These are phyloP conservation scores for Boeremia lycopersici DNA, from an alignment of 2,329 filamentous ascomycete genomes.

Conservation along the genomic window DNA sequence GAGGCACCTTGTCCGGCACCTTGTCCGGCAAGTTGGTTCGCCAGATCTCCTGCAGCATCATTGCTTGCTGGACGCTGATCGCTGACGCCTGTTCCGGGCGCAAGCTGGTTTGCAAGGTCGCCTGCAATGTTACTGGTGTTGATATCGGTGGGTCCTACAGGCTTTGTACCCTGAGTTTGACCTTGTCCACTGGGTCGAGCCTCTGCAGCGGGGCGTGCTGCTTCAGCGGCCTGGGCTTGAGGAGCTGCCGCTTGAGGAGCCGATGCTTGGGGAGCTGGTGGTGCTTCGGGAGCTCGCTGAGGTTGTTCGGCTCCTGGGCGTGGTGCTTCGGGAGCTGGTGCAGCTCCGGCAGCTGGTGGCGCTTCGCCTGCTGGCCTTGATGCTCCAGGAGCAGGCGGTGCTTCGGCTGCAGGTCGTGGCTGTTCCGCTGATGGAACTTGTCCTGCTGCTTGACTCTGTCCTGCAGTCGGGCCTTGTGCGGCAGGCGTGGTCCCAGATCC, in stretches of 20 bases:
- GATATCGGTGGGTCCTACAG: constrained; percentile 12
- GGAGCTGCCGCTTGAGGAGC: background rate
- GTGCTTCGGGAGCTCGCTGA: background rate
- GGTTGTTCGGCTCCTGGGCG: too few species aligned
- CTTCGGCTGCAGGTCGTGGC: too few species aligned
- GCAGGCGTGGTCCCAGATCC: constrained; percentile 18
- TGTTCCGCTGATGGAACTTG: constrained; percentile 1
- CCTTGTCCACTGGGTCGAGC: constrained; percentile 5
- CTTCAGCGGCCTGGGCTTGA: constrained; percentile 1
- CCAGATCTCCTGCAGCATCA: constrained; percentile 11
- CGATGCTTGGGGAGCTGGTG: background rate
- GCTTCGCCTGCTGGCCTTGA: too few species aligned
- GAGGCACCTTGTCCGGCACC: constrained; percentile 1
- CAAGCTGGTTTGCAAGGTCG: constrained; percentile 28
- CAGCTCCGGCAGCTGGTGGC: too few species aligned
- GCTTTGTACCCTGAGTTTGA: constrained; percentile 5
- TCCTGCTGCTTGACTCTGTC: constrained; percentile 2
- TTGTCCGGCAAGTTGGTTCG: constrained; percentile 10
- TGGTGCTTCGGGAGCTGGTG: too few species aligned
- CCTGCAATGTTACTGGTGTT: constrained; percentile 19
- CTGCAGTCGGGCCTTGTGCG: constrained; percentile 13
- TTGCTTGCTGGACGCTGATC: constrained; percentile 11
- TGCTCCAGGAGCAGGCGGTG: too few species aligned
- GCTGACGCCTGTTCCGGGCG: constrained; percentile 14
- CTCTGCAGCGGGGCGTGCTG: background rate